Evolutionary conservation across 169 alveolate species (phyloP).

Genomic region (Theileria sp.): DNA sequence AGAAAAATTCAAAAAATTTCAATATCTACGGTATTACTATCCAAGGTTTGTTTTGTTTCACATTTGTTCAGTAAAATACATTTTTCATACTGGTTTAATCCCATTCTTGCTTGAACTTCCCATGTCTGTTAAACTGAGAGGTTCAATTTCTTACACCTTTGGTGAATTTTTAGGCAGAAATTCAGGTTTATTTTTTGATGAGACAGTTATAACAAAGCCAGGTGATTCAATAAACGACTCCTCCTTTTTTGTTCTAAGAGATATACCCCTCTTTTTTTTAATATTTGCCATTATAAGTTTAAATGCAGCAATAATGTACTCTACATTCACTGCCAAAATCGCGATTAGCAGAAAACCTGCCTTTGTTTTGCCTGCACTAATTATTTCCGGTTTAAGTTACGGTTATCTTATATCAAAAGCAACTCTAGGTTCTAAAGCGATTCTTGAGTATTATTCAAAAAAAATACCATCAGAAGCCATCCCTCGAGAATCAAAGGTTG

Average conservation of each 20-base stretch:
- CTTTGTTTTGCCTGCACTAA: not conserved
- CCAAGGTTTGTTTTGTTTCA: conserved; percentile 5
- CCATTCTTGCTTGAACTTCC: conserved; percentile 23
- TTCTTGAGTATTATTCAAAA: not conserved
- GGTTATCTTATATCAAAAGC: not conserved
- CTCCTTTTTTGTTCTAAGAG: not conserved
- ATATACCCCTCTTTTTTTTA: conserved; percentile 1
- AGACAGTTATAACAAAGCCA: conserved; percentile 8
- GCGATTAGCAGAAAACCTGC: not conserved
- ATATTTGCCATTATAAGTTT: conserved; percentile 1
- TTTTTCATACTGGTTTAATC: conserved; percentile 21
- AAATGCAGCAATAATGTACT: not conserved
- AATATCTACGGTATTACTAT: not conserved
- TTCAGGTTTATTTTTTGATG: conserved; percentile 1
- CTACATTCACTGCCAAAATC: conserved; percentile 1
- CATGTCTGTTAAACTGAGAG: conserved; percentile 4
- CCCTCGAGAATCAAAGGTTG: conserved; percentile 3
- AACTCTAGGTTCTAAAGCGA: conserved; percentile 4
- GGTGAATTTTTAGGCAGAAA: conserved; percentile 23
- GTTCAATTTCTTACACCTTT: conserved; percentile 5
- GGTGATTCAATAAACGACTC: not conserved
- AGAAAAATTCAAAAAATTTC: not conserved
- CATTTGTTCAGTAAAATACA: conserved; percentile 8
- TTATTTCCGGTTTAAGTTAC: not conserved
- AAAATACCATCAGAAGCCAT: not conserved